Base-by-base conservation (phyloP, 352 stramenopile species). In the Pythium apleroticum region DNA sequence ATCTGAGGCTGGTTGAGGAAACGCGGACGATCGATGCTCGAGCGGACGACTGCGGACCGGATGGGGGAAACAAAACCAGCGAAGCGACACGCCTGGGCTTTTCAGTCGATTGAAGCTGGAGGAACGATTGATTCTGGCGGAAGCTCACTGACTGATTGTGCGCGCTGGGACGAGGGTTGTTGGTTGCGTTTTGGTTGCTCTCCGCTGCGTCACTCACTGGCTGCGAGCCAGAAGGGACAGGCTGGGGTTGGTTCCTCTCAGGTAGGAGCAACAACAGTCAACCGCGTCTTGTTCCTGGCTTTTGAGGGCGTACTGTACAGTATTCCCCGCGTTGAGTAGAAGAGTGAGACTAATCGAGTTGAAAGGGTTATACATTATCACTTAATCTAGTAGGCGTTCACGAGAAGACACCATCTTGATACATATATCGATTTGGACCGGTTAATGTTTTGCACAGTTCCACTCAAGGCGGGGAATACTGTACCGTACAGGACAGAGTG, bases 141-240 rank as follows among this genome's bases (percentile, higher is more conserved):
- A 33, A 10, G 30, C 30, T 33, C 30, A 33, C 30, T 33, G 30
- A 33, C 30, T 33, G 30, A 33, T 33, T 33, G 30, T 33, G 30
- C 30, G 5, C 5, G 30, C 19, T 11, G 35, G n/a, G n/a, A n/a
- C 22, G 24, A 27, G 28, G 52, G 24, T 25, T 28, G 25, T 15
- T 56, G 28, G 48, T 41, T 53, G 20, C 15, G 43, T 54, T 45
- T 46, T 24, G 37, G 37, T 46, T 46, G 37, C 37, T 46, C 15
- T 8, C 30, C 6, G 39, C n/a, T 19, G 55, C 39, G 55, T 46
- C 45, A 64, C 30, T 46, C 17, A 28, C 17, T 52, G 31, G 30
- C 7, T 27, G 41, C 20, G 41, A 52, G 58, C 15, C 52, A 68
- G 61, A 68, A 62, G 57, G 61, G 61, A 52, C 61, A 67, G 52